Evolutionary conservation across 179 eudicot species (phyloP), one percentile per base, ranked within the genome.

Genomic region (Sideroxylon spinosum): DNA sequence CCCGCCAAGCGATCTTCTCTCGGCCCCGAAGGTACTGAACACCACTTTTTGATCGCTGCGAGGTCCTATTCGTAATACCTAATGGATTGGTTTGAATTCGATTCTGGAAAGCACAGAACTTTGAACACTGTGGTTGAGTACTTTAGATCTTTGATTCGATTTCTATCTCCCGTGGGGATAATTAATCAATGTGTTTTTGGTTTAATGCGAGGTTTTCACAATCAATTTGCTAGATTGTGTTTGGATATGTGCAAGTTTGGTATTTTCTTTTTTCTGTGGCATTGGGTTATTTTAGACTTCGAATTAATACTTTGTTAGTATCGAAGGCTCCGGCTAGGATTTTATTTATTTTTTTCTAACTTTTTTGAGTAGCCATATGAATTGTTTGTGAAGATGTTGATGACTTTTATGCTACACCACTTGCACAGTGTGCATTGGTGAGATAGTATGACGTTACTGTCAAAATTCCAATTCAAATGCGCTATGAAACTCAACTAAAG

Each of bases 1-100:
- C 80, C 98, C 78, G 86, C 79, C 20, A 86, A 88, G 81, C 86
- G 97, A 91, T 93, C 98, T 81, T 74, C 79, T 70, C 85, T 95
- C 60, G 95, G 90, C 29, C 86, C 92, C 59, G 97, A 93, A 78
- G 98, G 98, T 95, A 81, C 23, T 50, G 49, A 46, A 49, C 32
- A 5, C 2, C 16, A 14, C 6, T 52, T 32, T 52, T 23, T 48
- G 65, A 19, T 17, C 17, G 14, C 13, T 13, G 29, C 22, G 28
- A 37, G 8, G 3, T 22, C 13, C 57, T 0, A 29, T 49, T 72
- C 16, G 29, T 49, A 12, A 2, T 7, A 9, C 11, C 22, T 71
- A 32, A 16, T 16, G 29, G 5, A 12, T 46, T 52, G 3, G 26
- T 49, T 68, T 65, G 62, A 28, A 56, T 65, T 46, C 11, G 50